These are phyloP conservation scores for Hygrocybe punicea DNA, from an alignment of 768 basidiomycete species.

Conservation along the genomic window DNA sequence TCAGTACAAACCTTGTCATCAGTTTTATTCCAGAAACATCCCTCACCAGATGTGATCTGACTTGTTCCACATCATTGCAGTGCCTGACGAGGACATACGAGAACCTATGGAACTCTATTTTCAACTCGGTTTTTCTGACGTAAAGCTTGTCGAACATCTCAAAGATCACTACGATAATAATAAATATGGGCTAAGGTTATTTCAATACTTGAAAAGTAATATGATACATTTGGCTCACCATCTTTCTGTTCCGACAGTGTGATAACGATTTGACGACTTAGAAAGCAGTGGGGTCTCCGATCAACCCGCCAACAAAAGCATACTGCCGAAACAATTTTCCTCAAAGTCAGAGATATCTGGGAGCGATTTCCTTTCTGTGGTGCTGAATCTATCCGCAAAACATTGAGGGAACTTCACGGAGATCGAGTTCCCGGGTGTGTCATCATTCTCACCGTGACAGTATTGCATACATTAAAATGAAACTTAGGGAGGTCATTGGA, in stretches of 20 bases:
- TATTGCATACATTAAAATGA: too few species aligned
- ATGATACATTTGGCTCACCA: background rate
- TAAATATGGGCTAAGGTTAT: background rate
- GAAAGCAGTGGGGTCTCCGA: too few species aligned
- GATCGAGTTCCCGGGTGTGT: background rate
- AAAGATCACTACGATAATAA: background rate
- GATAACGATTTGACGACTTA: background rate
- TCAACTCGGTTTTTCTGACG: background rate
- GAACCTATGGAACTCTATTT: background rate
- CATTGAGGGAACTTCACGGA: background rate
- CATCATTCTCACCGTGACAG: conserved; percentile 14
- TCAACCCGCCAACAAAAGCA: background rate
- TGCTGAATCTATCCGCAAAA: background rate
- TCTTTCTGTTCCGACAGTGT: background rate
- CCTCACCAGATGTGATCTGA: too few species aligned
- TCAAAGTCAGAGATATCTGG: background rate
- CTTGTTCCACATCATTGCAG: background rate
- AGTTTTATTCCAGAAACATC: background rate
- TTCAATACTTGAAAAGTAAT: conserved; percentile 2
- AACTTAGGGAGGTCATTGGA: conserved; percentile 4
- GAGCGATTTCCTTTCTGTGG: background rate
- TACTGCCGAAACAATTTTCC: background rate
- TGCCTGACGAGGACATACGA: background rate
- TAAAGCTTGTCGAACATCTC: background rate
- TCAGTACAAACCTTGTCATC: background rate